A percentile compares a stretch with the other conserved stretches of the same genome.
Conservation (phyloP, 306 rosid genomes). For the cucumber (Cucumis sativus) region DNA sequence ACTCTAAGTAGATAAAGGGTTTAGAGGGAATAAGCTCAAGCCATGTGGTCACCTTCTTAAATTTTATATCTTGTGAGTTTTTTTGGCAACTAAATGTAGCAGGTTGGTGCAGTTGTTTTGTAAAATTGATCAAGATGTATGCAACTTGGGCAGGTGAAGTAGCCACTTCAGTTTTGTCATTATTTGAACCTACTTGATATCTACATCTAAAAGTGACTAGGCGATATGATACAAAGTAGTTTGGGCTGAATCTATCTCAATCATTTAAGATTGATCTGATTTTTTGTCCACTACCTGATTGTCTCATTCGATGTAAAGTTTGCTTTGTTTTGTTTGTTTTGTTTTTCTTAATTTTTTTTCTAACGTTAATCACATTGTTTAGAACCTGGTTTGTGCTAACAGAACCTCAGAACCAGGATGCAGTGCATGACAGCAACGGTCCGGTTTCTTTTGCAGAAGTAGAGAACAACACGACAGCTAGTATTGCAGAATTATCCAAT, state of each 20-base stretch:
- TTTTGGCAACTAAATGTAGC: background rate
- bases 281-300: background rate
- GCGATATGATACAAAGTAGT: background rate
- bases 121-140: background rate
- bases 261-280: background rate
- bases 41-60: background rate
- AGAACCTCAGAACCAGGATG: conserved; percentile 23
- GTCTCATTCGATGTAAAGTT: background rate
- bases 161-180: background rate
- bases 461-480: conserved; percentile 15
- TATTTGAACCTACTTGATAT: background rate
- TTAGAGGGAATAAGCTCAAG: background rate
- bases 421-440: conserved; percentile 13
- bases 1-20: background rate
- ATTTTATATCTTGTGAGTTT: background rate
- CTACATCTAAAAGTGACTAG: background rate
- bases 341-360: too few species aligned
- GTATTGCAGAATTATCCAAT: conserved; percentile 18
- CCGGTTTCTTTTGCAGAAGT: conserved; percentile 18
- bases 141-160: background rate
- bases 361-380: background rate
- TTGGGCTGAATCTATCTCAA: background rate
- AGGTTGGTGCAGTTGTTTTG: background rate
- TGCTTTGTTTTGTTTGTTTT: background rate
- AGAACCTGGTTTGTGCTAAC: conserved; percentile 7